Evolutionary conservation across 2,329 filamentous ascomycete genomes (phyloP).

Genomic region (Periconia digitata): DNA sequence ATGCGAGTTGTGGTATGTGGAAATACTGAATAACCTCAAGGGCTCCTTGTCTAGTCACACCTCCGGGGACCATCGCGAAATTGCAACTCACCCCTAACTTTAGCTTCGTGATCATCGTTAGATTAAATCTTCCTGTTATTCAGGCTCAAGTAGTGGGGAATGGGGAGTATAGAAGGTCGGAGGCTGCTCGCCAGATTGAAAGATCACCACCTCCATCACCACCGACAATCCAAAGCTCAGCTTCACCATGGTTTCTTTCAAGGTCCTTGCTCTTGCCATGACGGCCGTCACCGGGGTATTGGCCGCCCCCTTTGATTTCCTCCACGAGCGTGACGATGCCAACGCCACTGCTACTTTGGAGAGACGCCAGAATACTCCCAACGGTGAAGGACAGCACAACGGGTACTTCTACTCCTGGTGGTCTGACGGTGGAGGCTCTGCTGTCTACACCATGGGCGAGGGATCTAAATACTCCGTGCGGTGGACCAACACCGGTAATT

Average conservation of each 20-base stretch:
- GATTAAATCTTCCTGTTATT: constrained; percentile 15
- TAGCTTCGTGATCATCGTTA: background rate
- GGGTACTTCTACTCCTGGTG: constrained; percentile 62
- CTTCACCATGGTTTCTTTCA: constrained; percentile 25
- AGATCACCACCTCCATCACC: constrained; percentile 5
- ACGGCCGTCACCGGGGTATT: constrained; percentile 16
- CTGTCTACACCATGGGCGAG: constrained; percentile 54
- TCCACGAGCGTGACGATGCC: constrained; percentile 21
- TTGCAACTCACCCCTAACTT: background rate
- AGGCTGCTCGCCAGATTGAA: constrained; percentile 1
- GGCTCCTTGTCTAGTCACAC: background rate
- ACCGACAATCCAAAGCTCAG: constrained; percentile 3
- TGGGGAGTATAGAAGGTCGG: constrained; percentile 12
- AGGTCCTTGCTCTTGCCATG: constrained; percentile 20
- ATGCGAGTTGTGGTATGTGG: background rate
- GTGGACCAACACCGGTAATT: constrained; percentile 30
- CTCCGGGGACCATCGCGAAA: background rate
- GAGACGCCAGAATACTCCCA: constrained; percentile 11
- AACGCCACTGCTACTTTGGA: constrained; percentile 20
- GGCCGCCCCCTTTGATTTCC: constrained; percentile 21
- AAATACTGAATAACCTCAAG: background rate
- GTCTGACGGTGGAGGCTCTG: constrained; percentile 31
- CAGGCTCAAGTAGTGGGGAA: constrained; percentile 12
- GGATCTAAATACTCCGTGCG: constrained; percentile 43
- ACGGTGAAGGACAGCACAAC: constrained; percentile 16